phyloP scores from a whole-genome alignment of 108 stramenopile genomes.

The Skeletonema potamos region DNA sequence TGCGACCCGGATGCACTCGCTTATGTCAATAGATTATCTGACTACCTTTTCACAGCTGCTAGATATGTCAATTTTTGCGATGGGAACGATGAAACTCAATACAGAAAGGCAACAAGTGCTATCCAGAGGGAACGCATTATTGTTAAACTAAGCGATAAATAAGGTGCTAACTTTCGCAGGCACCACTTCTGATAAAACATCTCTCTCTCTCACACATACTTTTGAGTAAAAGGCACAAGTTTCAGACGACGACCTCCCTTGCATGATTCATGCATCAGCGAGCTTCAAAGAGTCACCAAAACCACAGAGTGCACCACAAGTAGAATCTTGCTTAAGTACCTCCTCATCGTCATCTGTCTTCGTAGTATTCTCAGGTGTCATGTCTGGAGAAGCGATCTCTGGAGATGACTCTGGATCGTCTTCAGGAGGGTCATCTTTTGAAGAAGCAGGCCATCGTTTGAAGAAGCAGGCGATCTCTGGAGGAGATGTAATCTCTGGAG shows the following conservation, averaged over 20 bases:
- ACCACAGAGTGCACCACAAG: neutral
- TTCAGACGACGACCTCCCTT: no score
- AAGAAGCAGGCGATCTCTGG: no score
- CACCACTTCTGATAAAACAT: neutral
- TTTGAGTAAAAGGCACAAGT: no score
- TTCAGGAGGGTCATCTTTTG: neutral
- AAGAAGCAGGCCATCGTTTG: neutral
- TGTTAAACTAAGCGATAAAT: neutral
- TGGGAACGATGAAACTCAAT: slow-evolving; percentile 64
- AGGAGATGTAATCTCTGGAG: no score
- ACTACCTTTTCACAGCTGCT: slow-evolving; percentile 84
- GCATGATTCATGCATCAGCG: neutral
- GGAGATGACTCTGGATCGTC: neutral
- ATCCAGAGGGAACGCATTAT: neutral
- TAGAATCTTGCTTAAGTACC: neutral
- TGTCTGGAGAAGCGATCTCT: neutral
- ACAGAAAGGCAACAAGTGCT: slow-evolving; percentile 37
- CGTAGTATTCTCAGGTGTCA: neutral
- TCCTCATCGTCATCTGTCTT: neutral
- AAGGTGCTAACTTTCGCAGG: neutral
- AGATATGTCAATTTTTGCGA: slow-evolving; percentile 74
- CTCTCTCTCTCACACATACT: no score
- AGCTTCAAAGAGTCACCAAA: neutral
- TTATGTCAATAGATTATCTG: slow-evolving; percentile 84
- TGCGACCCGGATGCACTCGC: slow-evolving; percentile 71